Evolutionary conservation across 768 basidiomycete species (phyloP).

Genomic region (Phanerochaete carnosa): DNA sequence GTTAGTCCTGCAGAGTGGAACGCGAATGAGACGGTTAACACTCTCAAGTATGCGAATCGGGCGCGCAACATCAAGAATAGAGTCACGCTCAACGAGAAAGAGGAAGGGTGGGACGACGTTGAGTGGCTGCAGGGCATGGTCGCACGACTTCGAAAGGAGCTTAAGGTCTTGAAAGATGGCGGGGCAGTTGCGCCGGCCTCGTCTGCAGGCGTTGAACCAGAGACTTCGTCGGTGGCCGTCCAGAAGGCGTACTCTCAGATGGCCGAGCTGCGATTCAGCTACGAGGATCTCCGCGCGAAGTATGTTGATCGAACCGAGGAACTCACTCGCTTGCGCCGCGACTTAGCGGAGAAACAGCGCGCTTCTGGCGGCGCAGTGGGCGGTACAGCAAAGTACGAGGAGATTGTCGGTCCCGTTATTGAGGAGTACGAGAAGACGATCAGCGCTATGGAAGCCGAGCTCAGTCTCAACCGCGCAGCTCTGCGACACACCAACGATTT

Average conservation of each 20-base stretch:
- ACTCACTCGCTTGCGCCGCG: conserved; percentile 73
- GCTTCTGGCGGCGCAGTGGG: conserved; percentile 58
- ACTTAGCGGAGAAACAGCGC: conserved; percentile 74
- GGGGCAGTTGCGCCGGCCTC: conserved; percentile 28
- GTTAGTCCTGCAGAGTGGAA: conserved; percentile 97
- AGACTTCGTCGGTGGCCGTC: conserved; percentile 33
- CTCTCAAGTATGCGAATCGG: conserved; percentile 95
- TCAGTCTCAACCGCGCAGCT: conserved; percentile 83
- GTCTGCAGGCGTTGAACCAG: conserved; percentile 9
- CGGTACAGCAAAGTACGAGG: conserved; percentile 73
- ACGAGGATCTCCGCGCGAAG: conserved; percentile 78
- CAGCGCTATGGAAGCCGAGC: conserved; percentile 88
- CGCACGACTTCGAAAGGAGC: conserved; percentile 79
- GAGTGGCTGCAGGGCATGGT: conserved; percentile 94
- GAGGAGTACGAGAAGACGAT: conserved; percentile 99
- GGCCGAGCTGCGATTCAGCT: conserved; percentile 81
- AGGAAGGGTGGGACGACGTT: conserved; percentile 98
- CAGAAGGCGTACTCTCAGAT: conserved; percentile 74
- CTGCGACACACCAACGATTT: conserved; percentile 89
- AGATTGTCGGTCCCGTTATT: conserved; percentile 95
- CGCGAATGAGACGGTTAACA: conserved; percentile 88
- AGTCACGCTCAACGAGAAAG: conserved; percentile 87
- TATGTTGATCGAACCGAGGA: conserved; percentile 89
- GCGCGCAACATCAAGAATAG: conserved; percentile 97
- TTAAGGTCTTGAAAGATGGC: conserved; percentile 77